These are phyloP conservation scores for Hyphopichia burtonii DNA, from an alignment of 1,139 yeast genomes.

Conservation along the genomic window DNA sequence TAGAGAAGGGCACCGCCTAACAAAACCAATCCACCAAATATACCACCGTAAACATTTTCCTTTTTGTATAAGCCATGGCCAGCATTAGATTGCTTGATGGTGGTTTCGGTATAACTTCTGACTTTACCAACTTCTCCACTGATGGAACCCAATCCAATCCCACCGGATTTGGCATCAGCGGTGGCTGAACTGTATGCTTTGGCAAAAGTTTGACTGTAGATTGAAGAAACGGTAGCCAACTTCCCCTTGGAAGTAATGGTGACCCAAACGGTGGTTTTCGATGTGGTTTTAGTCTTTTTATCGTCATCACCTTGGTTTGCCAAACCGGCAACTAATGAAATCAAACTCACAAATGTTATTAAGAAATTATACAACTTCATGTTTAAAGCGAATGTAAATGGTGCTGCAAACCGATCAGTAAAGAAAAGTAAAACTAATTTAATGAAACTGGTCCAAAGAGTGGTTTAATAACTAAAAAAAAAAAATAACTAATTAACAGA, in stretches of 20 bases:
- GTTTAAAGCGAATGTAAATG: too few species aligned
- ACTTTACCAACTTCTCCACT: conserved; percentile 34
- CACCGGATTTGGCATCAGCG: conserved; percentile 24
- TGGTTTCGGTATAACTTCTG: conserved; percentile 31
- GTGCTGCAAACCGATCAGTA: too few species aligned
- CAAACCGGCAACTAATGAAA: conserved; percentile 14
- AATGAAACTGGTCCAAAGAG: too few species aligned
- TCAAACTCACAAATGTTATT: conserved; percentile 8
- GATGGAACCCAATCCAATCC: conserved; percentile 37
- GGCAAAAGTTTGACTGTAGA: conserved; percentile 33
- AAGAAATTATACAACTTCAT: conserved; percentile 11
- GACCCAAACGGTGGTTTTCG: conserved; percentile 31
- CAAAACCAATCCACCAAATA: conserved; percentile 13
- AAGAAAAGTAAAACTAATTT: too few species aligned
- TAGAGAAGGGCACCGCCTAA: conserved; percentile 11
- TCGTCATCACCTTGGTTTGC: conserved; percentile 22
- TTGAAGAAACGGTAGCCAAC: conserved; percentile 24
- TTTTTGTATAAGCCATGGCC: conserved; percentile 3
- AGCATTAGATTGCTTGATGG: conserved; percentile 14
- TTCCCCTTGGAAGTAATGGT: conserved; percentile 36
- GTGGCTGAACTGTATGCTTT: conserved; percentile 20
- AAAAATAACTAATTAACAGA: too few species aligned
- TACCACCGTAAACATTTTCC: conserved; percentile 12
- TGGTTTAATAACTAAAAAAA: too few species aligned
- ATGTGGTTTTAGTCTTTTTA: conserved; percentile 13